Conservation (phyloP, 768 basidiomycete species). For the Pisolithus orientalis region DNA sequence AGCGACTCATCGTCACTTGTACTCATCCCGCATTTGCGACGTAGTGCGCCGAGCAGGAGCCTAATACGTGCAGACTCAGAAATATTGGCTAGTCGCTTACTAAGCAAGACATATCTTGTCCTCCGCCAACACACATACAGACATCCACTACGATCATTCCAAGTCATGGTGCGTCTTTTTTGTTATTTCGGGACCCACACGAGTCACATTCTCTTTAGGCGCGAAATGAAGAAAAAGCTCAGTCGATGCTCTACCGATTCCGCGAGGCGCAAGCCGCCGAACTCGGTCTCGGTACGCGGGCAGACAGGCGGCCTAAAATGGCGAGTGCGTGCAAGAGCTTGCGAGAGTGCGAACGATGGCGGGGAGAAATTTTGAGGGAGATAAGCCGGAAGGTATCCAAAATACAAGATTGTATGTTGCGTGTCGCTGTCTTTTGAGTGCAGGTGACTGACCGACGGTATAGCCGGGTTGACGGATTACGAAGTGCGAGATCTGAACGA, state of each 20-base stretch:
- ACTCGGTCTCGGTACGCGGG: conserved; percentile 82
- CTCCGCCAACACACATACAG: no score
- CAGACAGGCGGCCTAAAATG: conserved; percentile 86
- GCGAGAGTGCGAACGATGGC: conserved; percentile 91
- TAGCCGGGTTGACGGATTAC: conserved; percentile 91
- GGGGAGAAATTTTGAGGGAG: conserved; percentile 91
- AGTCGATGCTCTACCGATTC: conserved; percentile 92
- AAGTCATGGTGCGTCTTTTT: neutral
- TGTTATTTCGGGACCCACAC: neutral
- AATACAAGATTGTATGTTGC: conserved; percentile 82
- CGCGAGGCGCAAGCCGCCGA: conserved; percentile 95
- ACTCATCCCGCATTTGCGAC: no score
- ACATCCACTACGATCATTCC: no score
- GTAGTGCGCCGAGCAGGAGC: no score
- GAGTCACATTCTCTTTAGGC: conserved; percentile 44
- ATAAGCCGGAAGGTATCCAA: conserved; percentile 96
- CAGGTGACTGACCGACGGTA: neutral
- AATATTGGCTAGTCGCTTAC: no score
- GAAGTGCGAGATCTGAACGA: conserved; percentile 95
- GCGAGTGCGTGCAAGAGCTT: conserved; percentile 88
- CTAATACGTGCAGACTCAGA: no score
- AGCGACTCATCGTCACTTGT: no score
- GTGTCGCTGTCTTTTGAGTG: neutral
- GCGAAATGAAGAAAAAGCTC: conserved; percentile 97
- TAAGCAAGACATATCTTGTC: no score